Evolutionary conservation across 805 yeast genomes (phyloP).

Genomic region (Yamadazyma insecticola): DNA sequence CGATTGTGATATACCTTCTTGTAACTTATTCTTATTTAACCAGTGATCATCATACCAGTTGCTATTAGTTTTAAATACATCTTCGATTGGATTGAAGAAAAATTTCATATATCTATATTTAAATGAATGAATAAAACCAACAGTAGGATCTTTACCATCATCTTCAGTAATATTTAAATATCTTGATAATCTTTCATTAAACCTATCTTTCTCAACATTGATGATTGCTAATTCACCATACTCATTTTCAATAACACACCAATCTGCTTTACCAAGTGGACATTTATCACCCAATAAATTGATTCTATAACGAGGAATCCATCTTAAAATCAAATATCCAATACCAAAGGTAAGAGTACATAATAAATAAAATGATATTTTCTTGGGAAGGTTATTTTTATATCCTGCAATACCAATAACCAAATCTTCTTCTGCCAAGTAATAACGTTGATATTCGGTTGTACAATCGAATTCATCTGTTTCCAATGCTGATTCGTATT

Average conservation of each 20-base stretch:
- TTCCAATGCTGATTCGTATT: constrained; percentile 5
- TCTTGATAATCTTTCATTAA: constrained; percentile 67
- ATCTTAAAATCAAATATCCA: constrained; percentile 66
- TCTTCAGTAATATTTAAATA: constrained; percentile 43
- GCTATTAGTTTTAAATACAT: constrained; percentile 73
- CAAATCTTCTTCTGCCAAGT: constrained; percentile 92
- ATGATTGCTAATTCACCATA: constrained; percentile 76
- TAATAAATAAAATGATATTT: constrained; percentile 45
- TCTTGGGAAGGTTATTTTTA: constrained; percentile 44
- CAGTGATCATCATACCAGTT: constrained; percentile 86
- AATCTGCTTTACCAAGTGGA: constrained; percentile 79
- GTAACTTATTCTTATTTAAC: constrained; percentile 52
- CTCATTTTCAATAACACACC: constrained; percentile 93
- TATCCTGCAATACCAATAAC: constrained; percentile 95
- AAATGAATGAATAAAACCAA: constrained; percentile 68
- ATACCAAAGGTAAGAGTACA: constrained; percentile 66
- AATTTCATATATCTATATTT: constrained; percentile 81
- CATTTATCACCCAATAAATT: constrained; percentile 58
- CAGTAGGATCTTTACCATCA: constrained; percentile 48
- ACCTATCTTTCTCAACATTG: constrained; percentile 53
- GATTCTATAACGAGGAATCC: constrained; percentile 81
- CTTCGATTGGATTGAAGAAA: constrained; percentile 82
- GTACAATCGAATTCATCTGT: constrained; percentile 13
- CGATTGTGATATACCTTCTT: constrained; percentile 69
- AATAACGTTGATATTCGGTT: constrained; percentile 66